These are phyloP conservation scores for Akanthomyces uredinophilus DNA, from an alignment of 2,329 filamentous ascomycete genomes.

Conservation along the genomic window DNA sequence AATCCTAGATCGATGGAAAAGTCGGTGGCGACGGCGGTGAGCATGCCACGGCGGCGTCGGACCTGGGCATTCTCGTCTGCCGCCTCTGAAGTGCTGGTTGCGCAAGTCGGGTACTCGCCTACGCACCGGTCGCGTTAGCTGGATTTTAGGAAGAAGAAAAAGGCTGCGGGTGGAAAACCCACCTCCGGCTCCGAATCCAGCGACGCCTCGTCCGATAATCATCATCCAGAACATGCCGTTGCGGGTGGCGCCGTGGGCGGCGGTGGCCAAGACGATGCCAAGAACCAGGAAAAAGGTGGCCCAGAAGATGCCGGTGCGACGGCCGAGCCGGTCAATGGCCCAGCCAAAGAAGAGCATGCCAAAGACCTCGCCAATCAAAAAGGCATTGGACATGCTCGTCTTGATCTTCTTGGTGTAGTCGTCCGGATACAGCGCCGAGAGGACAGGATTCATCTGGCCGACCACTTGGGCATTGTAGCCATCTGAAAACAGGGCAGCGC, in stretches of 20 bases:
- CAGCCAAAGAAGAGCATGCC: conserved; percentile 37
- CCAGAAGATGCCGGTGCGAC: conserved; percentile 39
- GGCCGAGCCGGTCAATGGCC: conserved; percentile 41
- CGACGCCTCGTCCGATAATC: conserved; percentile 41
- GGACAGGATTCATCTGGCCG: conserved; percentile 29
- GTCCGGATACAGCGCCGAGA: conserved; percentile 27
- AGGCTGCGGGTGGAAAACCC: neutral
- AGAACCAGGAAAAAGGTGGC: conserved; percentile 43
- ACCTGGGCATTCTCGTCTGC: conserved; percentile 24
- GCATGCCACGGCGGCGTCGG: conserved; percentile 25
- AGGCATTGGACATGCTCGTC: conserved; percentile 35
- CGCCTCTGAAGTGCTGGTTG: conserved; percentile 24
- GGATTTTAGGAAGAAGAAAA: neutral
- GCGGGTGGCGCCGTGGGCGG: conserved; percentile 36
- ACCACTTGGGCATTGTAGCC: conserved; percentile 32
- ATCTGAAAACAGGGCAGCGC: conserved; percentile 28
- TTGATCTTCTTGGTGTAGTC: conserved; percentile 30
- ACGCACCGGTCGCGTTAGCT: neutral
- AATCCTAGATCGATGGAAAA: conserved; percentile 31
- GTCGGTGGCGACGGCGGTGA: conserved; percentile 37
- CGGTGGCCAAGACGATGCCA: conserved; percentile 40
- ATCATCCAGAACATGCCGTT: conserved; percentile 47
- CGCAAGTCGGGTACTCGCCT: conserved; percentile 29
- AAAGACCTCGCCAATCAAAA: conserved; percentile 37
- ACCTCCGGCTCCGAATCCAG: conserved; percentile 41